These are phyloP conservation scores for Pleomassaria siparia DNA, from an alignment of 2,329 filamentous ascomycete genomes.

Conservation along the genomic window DNA sequence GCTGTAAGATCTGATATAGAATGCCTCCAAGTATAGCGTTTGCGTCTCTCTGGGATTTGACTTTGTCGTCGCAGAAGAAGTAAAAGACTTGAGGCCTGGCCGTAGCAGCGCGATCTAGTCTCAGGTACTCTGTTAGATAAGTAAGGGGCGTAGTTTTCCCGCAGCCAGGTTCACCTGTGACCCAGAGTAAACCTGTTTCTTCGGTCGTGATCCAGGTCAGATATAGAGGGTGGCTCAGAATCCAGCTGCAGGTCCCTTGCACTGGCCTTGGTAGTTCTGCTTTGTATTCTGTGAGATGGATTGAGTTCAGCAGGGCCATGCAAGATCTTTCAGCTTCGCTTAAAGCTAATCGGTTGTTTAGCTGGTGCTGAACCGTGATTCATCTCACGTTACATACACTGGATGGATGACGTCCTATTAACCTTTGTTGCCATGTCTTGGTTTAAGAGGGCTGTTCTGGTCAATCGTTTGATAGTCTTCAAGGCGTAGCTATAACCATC, in stretches of 20 bases:
- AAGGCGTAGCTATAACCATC: slow-evolving; percentile 8
- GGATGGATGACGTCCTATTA: slow-evolving; percentile 11
- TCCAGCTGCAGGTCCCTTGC: slow-evolving; percentile 43
- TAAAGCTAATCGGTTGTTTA: slow-evolving; percentile 29
- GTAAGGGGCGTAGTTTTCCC: slow-evolving; percentile 43
- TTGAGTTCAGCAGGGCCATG: slow-evolving; percentile 35
- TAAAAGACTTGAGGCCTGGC: slow-evolving; percentile 22
- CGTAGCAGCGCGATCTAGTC: slow-evolving; percentile 6
- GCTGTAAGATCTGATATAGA: slow-evolving; percentile 40
- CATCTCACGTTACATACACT: slow-evolving; percentile 16
- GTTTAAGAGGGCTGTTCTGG: slow-evolving; percentile 12
- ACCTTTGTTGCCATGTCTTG: slow-evolving; percentile 12
- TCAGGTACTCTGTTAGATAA: slow-evolving; percentile 37
- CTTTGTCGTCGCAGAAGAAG: slow-evolving; percentile 43
- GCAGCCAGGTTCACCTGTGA: slow-evolving; percentile 42
- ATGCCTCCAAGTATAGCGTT: slow-evolving; percentile 40
- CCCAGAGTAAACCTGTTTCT: slow-evolving; percentile 37
- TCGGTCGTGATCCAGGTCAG: slow-evolving; percentile 31
- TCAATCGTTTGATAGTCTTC: slow-evolving; percentile 14
- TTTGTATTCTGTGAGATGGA: slow-evolving; percentile 34
- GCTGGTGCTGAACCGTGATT: slow-evolving; percentile 5
- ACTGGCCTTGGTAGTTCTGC: slow-evolving; percentile 30
- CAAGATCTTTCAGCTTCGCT: slow-evolving; percentile 37
- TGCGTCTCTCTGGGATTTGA: slow-evolving; percentile 38
- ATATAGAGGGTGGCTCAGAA: slow-evolving; percentile 33